Evolutionary conservation across 495 filamentous ascomycete genomes (phyloP).

Genomic region (Neurospora africana): DNA sequence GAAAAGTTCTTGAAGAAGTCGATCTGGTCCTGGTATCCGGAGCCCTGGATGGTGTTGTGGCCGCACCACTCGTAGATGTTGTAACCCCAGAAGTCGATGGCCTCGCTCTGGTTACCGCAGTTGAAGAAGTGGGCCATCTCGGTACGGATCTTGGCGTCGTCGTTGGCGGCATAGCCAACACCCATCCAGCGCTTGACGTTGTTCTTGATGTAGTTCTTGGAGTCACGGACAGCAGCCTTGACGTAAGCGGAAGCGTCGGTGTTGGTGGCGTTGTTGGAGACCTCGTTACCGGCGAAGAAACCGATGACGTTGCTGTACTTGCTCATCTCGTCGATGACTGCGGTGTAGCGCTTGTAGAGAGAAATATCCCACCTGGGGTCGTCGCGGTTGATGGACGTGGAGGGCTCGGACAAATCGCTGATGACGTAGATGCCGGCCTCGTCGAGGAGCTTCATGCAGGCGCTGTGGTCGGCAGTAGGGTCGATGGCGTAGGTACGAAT

Average conservation of each 20-base stretch:
- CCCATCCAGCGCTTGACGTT: slow-evolving; percentile 71
- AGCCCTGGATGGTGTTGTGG: slow-evolving; percentile 56
- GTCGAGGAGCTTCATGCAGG: slow-evolving; percentile 73
- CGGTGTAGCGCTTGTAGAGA: slow-evolving; percentile 69
- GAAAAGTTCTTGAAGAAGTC: slow-evolving; percentile 78
- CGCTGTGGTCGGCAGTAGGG: slow-evolving; percentile 63
- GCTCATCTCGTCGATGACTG: slow-evolving; percentile 67
- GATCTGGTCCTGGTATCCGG: slow-evolving; percentile 70
- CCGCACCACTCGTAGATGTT: slow-evolving; percentile 99
- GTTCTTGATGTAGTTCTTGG: slow-evolving; percentile 79
- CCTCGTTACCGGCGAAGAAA: slow-evolving; percentile 97
- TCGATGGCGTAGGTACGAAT: slow-evolving; percentile 93
- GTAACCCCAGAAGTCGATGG: slow-evolving; percentile 96
- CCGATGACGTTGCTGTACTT: slow-evolving; percentile 81
- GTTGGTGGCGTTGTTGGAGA: slow-evolving; percentile 74
- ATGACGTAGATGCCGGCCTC: slow-evolving; percentile 92
- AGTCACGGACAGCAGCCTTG: slow-evolving; percentile 92
- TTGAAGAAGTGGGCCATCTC: slow-evolving; percentile 86
- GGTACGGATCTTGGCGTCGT: slow-evolving; percentile 67
- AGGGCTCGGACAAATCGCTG: slow-evolving; percentile 73
- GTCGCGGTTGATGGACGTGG: slow-evolving; percentile 72
- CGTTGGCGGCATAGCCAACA: slow-evolving; percentile 92
- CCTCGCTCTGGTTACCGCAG: slow-evolving; percentile 53
- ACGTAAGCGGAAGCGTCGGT: slow-evolving; percentile 83
- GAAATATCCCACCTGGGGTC: slow-evolving; percentile 63